A percentile compares a stretch with the other conserved stretches of the same genome.
Evolutionary conservation across 2,329 filamentous ascomycete species (phyloP).

Genomic region (Lasiodiplodia sp.): DNA sequence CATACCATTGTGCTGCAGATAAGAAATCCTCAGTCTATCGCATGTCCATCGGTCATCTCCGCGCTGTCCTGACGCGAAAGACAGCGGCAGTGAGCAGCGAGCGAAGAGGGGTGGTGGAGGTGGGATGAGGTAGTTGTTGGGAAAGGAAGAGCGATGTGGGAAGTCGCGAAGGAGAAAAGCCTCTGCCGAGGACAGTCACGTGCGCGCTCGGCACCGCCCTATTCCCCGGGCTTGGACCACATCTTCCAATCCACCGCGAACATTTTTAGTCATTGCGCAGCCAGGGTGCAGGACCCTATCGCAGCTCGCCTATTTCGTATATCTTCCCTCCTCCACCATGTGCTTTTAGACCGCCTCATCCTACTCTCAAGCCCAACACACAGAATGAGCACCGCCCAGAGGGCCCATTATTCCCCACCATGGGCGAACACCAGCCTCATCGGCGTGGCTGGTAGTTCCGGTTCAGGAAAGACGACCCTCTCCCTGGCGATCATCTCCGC

Average conservation of each 20-base stretch:
- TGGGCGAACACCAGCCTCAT: conserved; percentile 98
- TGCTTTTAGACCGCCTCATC: conserved; percentile 16
- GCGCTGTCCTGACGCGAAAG: conserved; percentile 31
- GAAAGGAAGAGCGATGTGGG: conserved; percentile 16
- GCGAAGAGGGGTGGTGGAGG: not conserved
- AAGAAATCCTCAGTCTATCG: conserved; percentile 37
- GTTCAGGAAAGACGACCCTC: conserved; percentile 93
- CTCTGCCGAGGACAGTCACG: conserved; percentile 24
- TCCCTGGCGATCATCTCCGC: conserved; percentile 89
- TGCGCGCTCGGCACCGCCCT: conserved; percentile 8
- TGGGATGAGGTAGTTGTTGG: not conserved
- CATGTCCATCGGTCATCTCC: conserved; percentile 45
- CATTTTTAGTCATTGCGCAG: conserved; percentile 31
- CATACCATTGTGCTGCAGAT: conserved; percentile 46
- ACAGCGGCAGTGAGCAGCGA: conserved; percentile 19
- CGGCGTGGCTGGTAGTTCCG: conserved; percentile 92
- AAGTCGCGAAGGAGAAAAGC: conserved; percentile 32
- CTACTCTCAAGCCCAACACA: not conserved
- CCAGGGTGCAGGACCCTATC: conserved; percentile 26
- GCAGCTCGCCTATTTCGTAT: conserved; percentile 22
- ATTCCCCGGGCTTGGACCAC: conserved; percentile 14
- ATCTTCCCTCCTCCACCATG: conserved; percentile 11
- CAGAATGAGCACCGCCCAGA: conserved; percentile 32
- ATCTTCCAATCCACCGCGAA: conserved; percentile 12
- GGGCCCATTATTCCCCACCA: conserved; percentile 85